A percentile compares a stretch with the other conserved stretches of the same genome.
Conservation (phyloP, 1,284 basidiomycete genomes). For the Microstroma glucosiphilum region DNA sequence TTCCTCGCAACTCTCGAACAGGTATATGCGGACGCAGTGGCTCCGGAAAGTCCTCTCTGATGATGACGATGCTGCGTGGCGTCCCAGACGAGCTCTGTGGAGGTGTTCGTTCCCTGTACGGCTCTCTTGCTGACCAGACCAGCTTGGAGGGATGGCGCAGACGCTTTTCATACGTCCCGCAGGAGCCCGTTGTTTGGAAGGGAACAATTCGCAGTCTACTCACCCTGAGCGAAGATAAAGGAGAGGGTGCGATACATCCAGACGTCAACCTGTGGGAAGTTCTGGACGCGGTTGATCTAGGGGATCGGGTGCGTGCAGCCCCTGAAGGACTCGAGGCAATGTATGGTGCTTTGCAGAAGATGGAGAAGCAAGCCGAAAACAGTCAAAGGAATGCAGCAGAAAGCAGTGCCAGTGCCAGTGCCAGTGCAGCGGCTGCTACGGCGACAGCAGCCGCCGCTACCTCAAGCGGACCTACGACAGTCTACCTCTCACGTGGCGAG, state of each 20-base stretch:
- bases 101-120: not conserved
- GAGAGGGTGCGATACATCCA: not conserved
- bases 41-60: not conserved
- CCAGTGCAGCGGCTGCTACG: no score
- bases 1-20: not conserved
- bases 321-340: not conserved
- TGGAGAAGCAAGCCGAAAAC: no score
- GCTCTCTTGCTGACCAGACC: not conserved
- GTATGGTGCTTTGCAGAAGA: no score
- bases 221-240: not conserved
- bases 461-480: no score
- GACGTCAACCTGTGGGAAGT: not conserved
- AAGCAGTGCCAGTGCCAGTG: no score
- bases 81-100: not conserved
- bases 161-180: conserved; percentile 5
- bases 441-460: not conserved
- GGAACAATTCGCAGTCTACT: not conserved
- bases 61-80: not conserved
- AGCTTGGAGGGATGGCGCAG: not conserved
- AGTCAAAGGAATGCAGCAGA: no score
- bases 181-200: conserved; percentile 4
- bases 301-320: not conserved
- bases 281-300: conserved; percentile 1
- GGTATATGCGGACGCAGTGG: not conserved
- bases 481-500: not conserved